These are phyloP conservation scores for Cucurbita pepo DNA, from an alignment of 306 rosid species.

Conservation along the genomic window DNA sequence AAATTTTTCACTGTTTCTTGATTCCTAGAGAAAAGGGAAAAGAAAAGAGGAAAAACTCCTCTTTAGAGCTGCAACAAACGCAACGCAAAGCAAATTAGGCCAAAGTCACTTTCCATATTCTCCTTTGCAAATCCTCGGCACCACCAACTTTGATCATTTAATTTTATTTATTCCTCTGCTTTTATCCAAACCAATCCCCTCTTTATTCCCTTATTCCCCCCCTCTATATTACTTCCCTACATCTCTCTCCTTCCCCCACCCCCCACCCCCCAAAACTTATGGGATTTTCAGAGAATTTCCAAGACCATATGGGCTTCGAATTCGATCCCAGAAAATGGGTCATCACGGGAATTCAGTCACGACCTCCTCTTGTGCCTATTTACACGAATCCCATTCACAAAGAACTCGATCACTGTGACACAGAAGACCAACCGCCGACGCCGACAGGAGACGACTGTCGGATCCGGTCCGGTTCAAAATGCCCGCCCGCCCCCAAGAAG, in stretches of 20 bases:
- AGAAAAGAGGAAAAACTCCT: background rate
- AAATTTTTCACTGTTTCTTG: background rate
- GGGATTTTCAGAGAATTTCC: conserved; percentile 44
- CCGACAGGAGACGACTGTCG: conserved; percentile 57
- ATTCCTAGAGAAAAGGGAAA: background rate
- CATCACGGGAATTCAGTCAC: conserved; percentile 42
- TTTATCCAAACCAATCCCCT: background rate
- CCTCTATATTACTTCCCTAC: conserved; percentile 3
- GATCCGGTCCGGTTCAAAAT: conserved; percentile 30
- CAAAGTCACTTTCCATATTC: conserved; percentile 1
- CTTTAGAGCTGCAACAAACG: background rate
- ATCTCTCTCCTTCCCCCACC: background rate
- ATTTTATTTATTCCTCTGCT: conserved; percentile 26
- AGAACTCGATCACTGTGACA: background rate
- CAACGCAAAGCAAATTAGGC: background rate
- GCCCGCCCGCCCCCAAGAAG: conserved; percentile 87
- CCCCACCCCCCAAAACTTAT: conserved; percentile 6
- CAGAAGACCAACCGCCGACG: conserved; percentile 23
- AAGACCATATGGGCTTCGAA: conserved; percentile 18
- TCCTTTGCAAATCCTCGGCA: background rate
- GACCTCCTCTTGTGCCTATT: conserved; percentile 51
- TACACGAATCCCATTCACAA: conserved; percentile 23
- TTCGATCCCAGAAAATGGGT: conserved; percentile 48
- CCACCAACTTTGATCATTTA: conserved; percentile 3
- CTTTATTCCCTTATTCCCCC: conserved; percentile 27